Conservation (phyloP, 345 rosid species). For the Hibiscus mutabilis region DNA sequence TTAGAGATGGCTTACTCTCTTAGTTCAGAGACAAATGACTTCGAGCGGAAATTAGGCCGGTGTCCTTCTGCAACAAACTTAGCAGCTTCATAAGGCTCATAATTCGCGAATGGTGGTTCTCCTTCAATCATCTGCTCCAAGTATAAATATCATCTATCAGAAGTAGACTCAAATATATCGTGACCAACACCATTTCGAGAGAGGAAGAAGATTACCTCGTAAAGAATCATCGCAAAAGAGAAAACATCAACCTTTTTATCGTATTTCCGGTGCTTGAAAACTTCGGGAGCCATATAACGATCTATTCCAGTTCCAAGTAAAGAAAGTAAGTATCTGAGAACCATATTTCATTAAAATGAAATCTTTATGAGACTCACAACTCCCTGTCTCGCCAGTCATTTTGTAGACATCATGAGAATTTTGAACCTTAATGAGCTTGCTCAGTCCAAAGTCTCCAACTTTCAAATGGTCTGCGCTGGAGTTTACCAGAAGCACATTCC, state of each 20-base stretch:
- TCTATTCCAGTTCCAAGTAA: conserved; percentile 37
- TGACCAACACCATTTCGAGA: not conserved
- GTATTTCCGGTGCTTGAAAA: conserved; percentile 88
- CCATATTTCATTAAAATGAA: conserved; percentile 1
- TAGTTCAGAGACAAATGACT: conserved; percentile 63
- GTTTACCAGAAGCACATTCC: conserved; percentile 97
- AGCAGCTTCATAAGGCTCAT: conserved; percentile 96
- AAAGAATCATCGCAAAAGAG: conserved; percentile 94
- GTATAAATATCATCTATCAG: conserved; percentile 13
- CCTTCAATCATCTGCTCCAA: conserved; percentile 88
- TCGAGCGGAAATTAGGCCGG: conserved; percentile 70
- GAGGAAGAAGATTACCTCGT: conserved; percentile 53
- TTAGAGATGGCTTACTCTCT: conserved; percentile 59
- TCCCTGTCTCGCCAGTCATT: conserved; percentile 99
- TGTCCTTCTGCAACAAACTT: conserved; percentile 87
- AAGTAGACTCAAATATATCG: conserved; percentile 14
- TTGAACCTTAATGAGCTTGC: conserved; percentile 3
- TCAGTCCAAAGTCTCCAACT: conserved; percentile 44
- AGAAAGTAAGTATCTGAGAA: conserved; percentile 21
- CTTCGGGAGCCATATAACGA: conserved; percentile 99
- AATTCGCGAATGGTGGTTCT: conserved; percentile 71
- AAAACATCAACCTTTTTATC: conserved; percentile 99
- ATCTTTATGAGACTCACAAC: conserved; percentile 58
- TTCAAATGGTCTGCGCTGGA: conserved; percentile 89
- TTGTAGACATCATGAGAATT: conserved; percentile 76